Evolutionary conservation across 352 stramenopile genomes (phyloP), one percentile per base, ranked within the genome.

Genomic region (Globisporangium paddicum): DNA sequence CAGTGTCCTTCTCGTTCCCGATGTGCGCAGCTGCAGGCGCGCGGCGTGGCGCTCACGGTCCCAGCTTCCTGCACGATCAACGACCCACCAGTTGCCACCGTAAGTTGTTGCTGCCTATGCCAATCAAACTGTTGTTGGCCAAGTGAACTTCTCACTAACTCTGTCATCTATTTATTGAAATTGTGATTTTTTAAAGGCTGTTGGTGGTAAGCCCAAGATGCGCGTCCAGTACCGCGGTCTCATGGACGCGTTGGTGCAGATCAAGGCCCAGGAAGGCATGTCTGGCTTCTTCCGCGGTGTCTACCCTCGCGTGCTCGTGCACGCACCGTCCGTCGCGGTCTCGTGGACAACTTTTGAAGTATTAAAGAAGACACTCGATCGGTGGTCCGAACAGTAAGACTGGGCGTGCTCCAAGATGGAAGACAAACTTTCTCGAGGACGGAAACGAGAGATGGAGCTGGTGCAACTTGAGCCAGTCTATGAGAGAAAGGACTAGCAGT

Each of bases 301-400:
- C 21, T 79, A 90, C 28, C 95, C 97, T 18, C 84, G 97, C 32
- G 64, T 99, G 56, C 75, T 98, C 58, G 90, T 98, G 19, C 95
- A 99, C 60, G 95, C 97, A 34, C 97, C 97, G 23, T 97, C 93
- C 32, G 97, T 99, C 41, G 98, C 97, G 7, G 98, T 99, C 59
- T 98, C 91, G 40, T 99, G 98, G 97, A 99, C 97, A 48, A 98
- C 96, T 34, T 99, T 99, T 81, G 97, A 99, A 91, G 84, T 94
- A 76, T 86, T 94, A 73, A 94, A 94, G 72, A 94, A 94, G 70
- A 87, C 79, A 25, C 68, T 94, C 32, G 80, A 89, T 51, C 60
- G 68, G 41, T 75, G 82, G 71, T 57, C 69, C 18, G 57, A 56
- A 34, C 57, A 69, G 21, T 58, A 64, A 40, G 53, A 54, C n/a